Evolutionary conservation across 2,329 filamentous ascomycete genomes (phyloP).

Genomic region (Alternaria brassicae): DNA sequence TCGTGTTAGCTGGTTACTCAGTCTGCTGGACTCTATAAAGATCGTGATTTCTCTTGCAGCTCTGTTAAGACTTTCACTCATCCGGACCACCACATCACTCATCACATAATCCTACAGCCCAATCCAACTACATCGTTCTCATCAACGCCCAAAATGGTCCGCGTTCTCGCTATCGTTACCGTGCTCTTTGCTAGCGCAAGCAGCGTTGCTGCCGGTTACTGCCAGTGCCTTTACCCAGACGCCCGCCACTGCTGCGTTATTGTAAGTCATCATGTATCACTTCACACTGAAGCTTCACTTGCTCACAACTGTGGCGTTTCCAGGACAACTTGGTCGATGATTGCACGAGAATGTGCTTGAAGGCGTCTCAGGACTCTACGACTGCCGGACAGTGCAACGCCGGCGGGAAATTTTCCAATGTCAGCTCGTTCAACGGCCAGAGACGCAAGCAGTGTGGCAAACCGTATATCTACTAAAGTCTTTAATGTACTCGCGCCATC

Average conservation of each 20-base stretch:
- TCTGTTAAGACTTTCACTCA: neutral
- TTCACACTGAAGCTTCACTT: neutral
- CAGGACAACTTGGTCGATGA: slow-evolving; percentile 1
- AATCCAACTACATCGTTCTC: neutral
- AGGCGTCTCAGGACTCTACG: neutral
- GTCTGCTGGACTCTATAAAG: neutral
- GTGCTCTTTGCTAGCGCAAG: slow-evolving; percentile 2
- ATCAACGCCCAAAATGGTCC: slow-evolving; percentile 7
- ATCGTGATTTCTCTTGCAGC: neutral
- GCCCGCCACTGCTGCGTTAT: slow-evolving; percentile 9
- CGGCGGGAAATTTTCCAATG: neutral
- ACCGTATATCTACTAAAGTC: neutral
- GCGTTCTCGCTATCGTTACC: neutral
- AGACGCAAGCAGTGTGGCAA: neutral
- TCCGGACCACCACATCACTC: neutral
- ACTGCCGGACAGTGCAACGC: slow-evolving; percentile 3
- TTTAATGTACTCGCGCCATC: neutral
- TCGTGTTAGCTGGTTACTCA: neutral
- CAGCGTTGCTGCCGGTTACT: slow-evolving; percentile 10
- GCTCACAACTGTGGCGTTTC: neutral
- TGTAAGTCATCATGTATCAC: slow-evolving; percentile 6
- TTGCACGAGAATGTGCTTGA: slow-evolving; percentile 1
- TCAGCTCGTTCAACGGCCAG: neutral
- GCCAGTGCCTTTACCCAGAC: slow-evolving; percentile 7
- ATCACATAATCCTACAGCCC: neutral